Conservation (phyloP, 441 rosid genomes). For the Lepidium campestre region DNA sequence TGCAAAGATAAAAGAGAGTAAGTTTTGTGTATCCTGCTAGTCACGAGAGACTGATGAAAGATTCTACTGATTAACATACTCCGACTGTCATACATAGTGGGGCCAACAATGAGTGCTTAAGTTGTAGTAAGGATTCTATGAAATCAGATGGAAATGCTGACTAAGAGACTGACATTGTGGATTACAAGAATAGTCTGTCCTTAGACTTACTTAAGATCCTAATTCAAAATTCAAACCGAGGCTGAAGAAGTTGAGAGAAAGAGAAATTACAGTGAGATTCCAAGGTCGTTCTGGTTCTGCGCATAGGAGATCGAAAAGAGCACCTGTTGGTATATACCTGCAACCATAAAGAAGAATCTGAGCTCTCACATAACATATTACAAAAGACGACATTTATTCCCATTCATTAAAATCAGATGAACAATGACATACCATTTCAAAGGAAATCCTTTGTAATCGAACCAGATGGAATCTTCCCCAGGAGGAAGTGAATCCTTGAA, state of each 20-base stretch:
- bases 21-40: not conserved
- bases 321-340: constrained; percentile 91
- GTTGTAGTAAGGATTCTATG: not conserved
- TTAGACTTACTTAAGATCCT: not conserved
- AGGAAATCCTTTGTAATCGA: constrained; percentile 84
- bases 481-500: constrained; percentile 86
- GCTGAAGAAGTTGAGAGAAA: not conserved
- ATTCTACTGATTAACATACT: not conserved
- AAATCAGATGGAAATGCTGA: not conserved
- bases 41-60: not conserved
- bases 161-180: not conserved
- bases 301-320: constrained; percentile 85
- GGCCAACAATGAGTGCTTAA: not conserved
- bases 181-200: not conserved
- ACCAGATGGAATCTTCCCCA: constrained; percentile 81
- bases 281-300: constrained; percentile 87
- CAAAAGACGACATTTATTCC: not conserved
- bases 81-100: not conserved
- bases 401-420: not conserved
- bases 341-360: constrained; percentile 8
- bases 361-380: not conserved
- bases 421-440: constrained; percentile 59
- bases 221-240: not conserved
- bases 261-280: constrained; percentile 67
- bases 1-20: not conserved